A percentile compares a stretch with the other conserved stretches of the same genome.
Conservation (phyloP, 2,329 filamentous ascomycete species). For the Colletotrichum lini region DNA sequence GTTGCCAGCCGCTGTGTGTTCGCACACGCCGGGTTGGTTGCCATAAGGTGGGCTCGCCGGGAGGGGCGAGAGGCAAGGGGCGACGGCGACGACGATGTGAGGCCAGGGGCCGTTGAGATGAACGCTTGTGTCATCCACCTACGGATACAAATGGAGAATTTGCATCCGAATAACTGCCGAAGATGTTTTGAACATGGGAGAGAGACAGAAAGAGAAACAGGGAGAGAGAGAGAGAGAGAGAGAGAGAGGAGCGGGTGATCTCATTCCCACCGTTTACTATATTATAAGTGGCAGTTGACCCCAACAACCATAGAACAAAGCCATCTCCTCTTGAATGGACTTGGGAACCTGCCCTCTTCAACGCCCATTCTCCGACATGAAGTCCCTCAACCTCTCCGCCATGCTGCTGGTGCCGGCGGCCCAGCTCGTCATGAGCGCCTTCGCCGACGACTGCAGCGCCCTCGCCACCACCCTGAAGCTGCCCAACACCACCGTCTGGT, state of each 20-base stretch:
- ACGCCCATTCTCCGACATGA: slow-evolving; percentile 30
- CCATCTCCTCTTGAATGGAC: slow-evolving; percentile 12
- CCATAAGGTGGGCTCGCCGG: slow-evolving; percentile 23
- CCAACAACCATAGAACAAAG: background rate
- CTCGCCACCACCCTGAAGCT: slow-evolving; percentile 47
- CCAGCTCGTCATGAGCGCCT: slow-evolving; percentile 32
- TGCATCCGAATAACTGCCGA: background rate
- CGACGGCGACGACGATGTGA: background rate
- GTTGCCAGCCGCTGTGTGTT: background rate
- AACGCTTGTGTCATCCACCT: slow-evolving; percentile 13
- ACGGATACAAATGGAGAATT: slow-evolving; percentile 2
- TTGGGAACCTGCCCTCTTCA: slow-evolving; percentile 12
- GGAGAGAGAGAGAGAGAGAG: too few relatives aligned
- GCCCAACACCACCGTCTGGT: slow-evolving; percentile 51
- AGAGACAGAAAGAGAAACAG: too few relatives aligned
- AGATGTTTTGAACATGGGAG: too few relatives aligned
- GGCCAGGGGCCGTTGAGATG: slow-evolving; percentile 19
- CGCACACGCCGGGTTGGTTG: background rate
- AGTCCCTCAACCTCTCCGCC: slow-evolving; percentile 32
- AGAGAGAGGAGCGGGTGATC: background rate
- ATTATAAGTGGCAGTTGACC: background rate
- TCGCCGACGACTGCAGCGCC: slow-evolving; percentile 43
- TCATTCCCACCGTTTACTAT: background rate
- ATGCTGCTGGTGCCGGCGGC: slow-evolving; percentile 39
- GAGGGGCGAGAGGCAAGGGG: background rate